These are phyloP conservation scores for Trypanosoma scelopori DNA, from an alignment of 208 protist genomes.

Conservation along the genomic window DNA sequence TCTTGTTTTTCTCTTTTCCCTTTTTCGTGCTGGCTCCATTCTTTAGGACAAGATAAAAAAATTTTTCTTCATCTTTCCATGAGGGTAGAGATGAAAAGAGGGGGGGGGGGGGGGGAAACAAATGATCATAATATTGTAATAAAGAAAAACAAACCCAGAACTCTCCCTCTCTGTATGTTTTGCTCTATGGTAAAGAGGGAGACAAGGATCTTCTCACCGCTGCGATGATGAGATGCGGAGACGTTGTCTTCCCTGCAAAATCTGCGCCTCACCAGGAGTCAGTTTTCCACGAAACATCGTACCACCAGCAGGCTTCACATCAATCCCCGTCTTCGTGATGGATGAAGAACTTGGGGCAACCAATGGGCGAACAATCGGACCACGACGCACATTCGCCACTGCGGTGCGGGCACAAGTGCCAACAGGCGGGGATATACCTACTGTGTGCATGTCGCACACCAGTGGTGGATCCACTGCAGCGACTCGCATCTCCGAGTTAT, in stretches of 20 bases:
- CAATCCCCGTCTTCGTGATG: not conserved
- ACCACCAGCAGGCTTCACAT: constrained; percentile 15
- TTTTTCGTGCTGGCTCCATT: no score
- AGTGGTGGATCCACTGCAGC: not conserved
- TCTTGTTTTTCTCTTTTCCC: constrained; percentile 10
- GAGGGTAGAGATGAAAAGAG: not conserved
- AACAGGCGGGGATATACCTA: constrained; percentile 42
- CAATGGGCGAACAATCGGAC: not conserved
- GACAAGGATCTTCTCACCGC: not conserved
- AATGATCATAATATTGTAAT: no score
- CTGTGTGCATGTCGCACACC: not conserved
- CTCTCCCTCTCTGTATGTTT: no score
- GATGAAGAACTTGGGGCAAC: not conserved
- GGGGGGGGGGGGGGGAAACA: no score
- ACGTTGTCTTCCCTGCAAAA: constrained; percentile 59
- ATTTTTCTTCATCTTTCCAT: no score
- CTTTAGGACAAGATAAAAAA: no score
- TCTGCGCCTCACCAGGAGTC: constrained; percentile 71
- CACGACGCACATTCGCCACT: constrained; percentile 22
- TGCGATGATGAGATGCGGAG: constrained; percentile 34
- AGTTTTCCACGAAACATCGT: constrained; percentile 32
- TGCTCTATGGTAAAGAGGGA: not conserved
- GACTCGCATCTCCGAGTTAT: not conserved
- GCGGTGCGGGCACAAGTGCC: constrained; percentile 36
- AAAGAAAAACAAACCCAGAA: not conserved